These are phyloP conservation scores for Iberis pinnata DNA, from an alignment of 345 rosid genomes.

Conservation along the genomic window DNA sequence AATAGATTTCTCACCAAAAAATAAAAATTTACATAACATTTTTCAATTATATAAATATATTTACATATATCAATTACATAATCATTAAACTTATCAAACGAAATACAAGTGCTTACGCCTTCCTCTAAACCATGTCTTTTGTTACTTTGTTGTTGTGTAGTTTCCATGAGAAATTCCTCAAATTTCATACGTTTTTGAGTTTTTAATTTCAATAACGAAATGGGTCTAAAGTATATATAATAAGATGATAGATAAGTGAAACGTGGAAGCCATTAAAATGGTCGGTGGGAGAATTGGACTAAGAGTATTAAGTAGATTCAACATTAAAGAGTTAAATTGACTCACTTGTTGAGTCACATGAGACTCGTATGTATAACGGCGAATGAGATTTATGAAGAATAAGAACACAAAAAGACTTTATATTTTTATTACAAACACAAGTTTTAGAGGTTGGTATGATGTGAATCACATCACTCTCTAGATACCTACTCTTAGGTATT, in stretches of 20 bases:
- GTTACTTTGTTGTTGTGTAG: conserved; percentile 34
- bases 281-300: conserved; percentile 25
- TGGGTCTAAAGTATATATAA: conserved; percentile 1
- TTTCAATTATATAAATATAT: no score
- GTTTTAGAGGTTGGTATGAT: conserved; percentile 28
- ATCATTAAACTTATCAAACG: no score
- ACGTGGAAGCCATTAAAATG: conserved; percentile 50
- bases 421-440: conserved; percentile 6
- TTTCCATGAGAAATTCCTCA: conserved; percentile 64
- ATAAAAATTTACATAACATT: no score
- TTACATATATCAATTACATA: no score
- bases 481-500: conserved; percentile 11
- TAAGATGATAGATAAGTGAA: conserved; percentile 10
- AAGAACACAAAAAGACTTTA: conserved; percentile 35
- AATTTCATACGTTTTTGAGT: no score
- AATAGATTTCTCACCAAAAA: no score
- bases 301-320: conserved; percentile 11
- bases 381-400: conserved; percentile 22
- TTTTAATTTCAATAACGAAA: background rate
- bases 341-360: conserved; percentile 27
- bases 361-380: conserved; percentile 23
- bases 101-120: conserved; percentile 31
- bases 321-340: background rate
- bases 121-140: conserved; percentile 41
- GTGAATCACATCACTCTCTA: conserved; percentile 71